phyloP scores from a whole-genome alignment of 164 flowering plant species.

The Chloranthus sessilifolius region DNA sequence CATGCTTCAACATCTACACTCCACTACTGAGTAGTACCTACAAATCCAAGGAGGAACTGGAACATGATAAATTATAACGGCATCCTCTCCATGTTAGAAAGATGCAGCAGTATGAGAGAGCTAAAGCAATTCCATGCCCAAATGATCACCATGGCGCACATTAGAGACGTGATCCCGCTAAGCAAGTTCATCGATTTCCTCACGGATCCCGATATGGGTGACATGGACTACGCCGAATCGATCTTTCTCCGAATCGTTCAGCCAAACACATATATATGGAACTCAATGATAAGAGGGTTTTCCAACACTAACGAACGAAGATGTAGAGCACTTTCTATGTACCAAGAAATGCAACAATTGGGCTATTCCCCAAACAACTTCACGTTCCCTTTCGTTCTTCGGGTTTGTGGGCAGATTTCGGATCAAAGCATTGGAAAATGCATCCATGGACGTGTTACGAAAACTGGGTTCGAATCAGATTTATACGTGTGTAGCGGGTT shows the following conservation, averaged over 20 bases:
- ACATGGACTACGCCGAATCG: slow-evolving; percentile 18
- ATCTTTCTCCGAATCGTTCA: slow-evolving; percentile 14
- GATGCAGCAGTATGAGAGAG: slow-evolving; percentile 18
- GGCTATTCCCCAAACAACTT: slow-evolving; percentile 23
- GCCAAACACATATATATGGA: slow-evolving; percentile 27
- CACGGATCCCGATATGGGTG: slow-evolving; percentile 9
- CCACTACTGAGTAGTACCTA: too few species aligned
- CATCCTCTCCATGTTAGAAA: slow-evolving; percentile 13
- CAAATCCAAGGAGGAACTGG: too few species aligned
- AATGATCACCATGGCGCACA: slow-evolving; percentile 19
- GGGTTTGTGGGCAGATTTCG: slow-evolving; percentile 12
- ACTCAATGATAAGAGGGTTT: slow-evolving; percentile 23
- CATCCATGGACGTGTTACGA: slow-evolving; percentile 19
- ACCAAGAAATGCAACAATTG: slow-evolving; percentile 19
- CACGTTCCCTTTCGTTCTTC: slow-evolving; percentile 28
- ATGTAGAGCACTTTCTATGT: slow-evolving; percentile 14
- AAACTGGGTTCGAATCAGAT: slow-evolving; percentile 23
- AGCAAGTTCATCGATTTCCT: slow-evolving; percentile 24
- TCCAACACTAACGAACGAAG: slow-evolving; percentile 5
- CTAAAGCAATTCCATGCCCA: slow-evolving; percentile 21
- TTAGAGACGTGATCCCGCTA: slow-evolving; percentile 10
- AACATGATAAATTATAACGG: slow-evolving; percentile 7
- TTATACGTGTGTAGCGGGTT: slow-evolving; percentile 21
- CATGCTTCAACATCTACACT: too few species aligned
- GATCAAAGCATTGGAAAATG: slow-evolving; percentile 12